Evolutionary conservation across 768 basidiomycete species (phyloP).

Genomic region (Podaxis mareebaensis): DNA sequence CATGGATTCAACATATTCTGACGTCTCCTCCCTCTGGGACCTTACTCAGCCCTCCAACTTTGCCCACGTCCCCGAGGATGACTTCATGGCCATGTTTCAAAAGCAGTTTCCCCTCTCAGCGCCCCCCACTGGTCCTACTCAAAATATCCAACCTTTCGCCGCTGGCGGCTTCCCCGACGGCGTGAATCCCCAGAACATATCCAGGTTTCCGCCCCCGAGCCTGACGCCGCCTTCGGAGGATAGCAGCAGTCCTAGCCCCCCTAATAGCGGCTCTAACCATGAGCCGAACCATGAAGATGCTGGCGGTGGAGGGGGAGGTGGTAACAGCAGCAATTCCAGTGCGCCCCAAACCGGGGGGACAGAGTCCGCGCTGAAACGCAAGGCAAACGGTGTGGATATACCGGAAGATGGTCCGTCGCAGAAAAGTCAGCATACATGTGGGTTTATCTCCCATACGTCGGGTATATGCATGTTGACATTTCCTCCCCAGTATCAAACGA

Average conservation of each 20-base stretch:
- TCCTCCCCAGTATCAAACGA: slow-evolving; percentile 24
- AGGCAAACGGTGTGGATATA: slow-evolving; percentile 67
- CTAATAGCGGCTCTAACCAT: slow-evolving; percentile 40
- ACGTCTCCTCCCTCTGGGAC: slow-evolving; percentile 65
- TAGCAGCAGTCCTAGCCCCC: slow-evolving; percentile 80
- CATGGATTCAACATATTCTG: slow-evolving; percentile 51
- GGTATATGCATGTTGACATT: not conserved
- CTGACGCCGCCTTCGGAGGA: slow-evolving; percentile 70
- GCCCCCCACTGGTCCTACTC: slow-evolving; percentile 17
- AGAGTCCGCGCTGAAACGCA: slow-evolving; percentile 66
- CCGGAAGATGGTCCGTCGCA: slow-evolving; percentile 59
- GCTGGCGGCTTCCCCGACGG: slow-evolving; percentile 36
- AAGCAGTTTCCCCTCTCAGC: slow-evolving; percentile 61
- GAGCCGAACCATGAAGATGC: slow-evolving; percentile 37
- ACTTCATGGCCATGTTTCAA: slow-evolving; percentile 75
- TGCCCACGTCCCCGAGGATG: slow-evolving; percentile 69
- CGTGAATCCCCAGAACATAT: slow-evolving; percentile 63
- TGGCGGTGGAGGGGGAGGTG: slow-evolving; percentile 27
- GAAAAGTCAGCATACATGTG: slow-evolving; percentile 68
- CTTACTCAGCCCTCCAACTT: slow-evolving; percentile 58
- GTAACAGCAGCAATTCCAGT: not conserved
- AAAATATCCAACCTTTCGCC: slow-evolving; percentile 16
- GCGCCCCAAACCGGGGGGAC: not conserved
- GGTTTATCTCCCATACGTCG: slow-evolving; percentile 22
- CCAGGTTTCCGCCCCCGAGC: slow-evolving; percentile 48